Evolutionary conservation across 78 protist genomes (phyloP).

Genomic region (Planoprotostelium fungivorum): DNA sequence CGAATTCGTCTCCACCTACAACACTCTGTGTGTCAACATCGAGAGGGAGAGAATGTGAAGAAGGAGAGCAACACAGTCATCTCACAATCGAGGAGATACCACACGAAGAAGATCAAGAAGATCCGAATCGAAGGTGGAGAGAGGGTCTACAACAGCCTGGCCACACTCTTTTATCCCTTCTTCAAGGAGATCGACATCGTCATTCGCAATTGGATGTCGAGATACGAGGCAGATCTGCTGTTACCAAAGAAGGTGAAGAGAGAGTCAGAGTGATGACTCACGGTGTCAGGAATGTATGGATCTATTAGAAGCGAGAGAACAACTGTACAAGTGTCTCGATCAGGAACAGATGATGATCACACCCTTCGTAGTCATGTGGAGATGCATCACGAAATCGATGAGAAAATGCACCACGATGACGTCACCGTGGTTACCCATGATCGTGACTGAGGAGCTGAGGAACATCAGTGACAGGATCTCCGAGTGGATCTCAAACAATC

Average conservation of each 20-base stretch:
- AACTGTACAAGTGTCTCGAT: not conserved
- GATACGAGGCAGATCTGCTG: not conserved
- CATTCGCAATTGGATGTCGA: not conserved
- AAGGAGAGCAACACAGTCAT: not conserved
- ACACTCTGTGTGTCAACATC: too few species aligned
- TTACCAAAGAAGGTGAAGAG: not conserved
- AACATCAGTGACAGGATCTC: not conserved
- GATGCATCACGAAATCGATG: not conserved
- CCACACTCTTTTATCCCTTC: not conserved
- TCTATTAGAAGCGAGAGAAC: not conserved
- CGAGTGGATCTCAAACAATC: not conserved
- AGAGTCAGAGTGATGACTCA: too few species aligned
- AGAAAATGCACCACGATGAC: not conserved
- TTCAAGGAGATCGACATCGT: not conserved
- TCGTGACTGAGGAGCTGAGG: not conserved
- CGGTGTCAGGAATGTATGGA: not conserved
- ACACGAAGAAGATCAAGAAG: not conserved
- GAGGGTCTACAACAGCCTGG: not conserved
- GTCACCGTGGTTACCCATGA: not conserved
- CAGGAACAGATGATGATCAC: not conserved
- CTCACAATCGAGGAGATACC: not conserved
- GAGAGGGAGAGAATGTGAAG: too few species aligned
- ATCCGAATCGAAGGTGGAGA: not conserved
- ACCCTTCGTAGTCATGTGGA: not conserved
- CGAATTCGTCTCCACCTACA: too few species aligned